phyloP scores from a whole-genome alignment of 306 rosid species.

The Astragalus membranaceus region DNA sequence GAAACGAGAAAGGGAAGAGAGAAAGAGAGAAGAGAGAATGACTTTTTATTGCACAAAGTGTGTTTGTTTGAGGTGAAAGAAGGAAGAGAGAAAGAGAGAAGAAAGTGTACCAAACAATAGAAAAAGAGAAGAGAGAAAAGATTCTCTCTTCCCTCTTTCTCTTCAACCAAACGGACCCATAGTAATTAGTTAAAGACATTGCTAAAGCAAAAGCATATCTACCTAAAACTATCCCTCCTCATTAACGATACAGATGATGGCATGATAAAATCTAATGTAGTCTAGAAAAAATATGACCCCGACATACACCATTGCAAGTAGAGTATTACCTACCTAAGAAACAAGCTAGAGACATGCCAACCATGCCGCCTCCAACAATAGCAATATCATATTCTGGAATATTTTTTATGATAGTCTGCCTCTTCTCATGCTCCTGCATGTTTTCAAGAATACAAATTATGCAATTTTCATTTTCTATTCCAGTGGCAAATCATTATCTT shows the following conservation, averaged over 20 bases:
- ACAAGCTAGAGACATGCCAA: slow-evolving; percentile 87
- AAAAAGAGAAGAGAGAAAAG: too few relatives aligned
- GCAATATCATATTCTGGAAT: slow-evolving; percentile 73
- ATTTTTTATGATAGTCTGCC: slow-evolving; percentile 19
- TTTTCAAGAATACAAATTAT: slow-evolving; percentile 19
- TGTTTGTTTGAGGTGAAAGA: too few relatives aligned
- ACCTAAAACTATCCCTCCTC: not conserved
- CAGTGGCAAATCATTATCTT: not conserved
- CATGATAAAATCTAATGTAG: not conserved
- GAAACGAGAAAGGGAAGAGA: too few relatives aligned
- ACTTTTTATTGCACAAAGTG: too few relatives aligned
- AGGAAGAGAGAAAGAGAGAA: too few relatives aligned
- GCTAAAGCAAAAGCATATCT: too few relatives aligned
- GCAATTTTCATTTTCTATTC: not conserved
- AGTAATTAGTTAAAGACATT: too few relatives aligned
- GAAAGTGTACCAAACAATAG: too few relatives aligned
- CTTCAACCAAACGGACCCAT: too few relatives aligned
- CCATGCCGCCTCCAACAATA: slow-evolving; percentile 97
- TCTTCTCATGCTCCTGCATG: slow-evolving; percentile 47
- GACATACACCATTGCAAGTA: slow-evolving; percentile 5
- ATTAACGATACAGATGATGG: not conserved
- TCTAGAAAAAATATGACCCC: not conserved
- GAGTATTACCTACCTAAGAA: slow-evolving; percentile 71
- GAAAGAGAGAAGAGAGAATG: too few relatives aligned
- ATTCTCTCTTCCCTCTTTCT: too few relatives aligned